Conservation (phyloP, 2,329 filamentous ascomycete genomes). For the Colletotrichum lini region DNA sequence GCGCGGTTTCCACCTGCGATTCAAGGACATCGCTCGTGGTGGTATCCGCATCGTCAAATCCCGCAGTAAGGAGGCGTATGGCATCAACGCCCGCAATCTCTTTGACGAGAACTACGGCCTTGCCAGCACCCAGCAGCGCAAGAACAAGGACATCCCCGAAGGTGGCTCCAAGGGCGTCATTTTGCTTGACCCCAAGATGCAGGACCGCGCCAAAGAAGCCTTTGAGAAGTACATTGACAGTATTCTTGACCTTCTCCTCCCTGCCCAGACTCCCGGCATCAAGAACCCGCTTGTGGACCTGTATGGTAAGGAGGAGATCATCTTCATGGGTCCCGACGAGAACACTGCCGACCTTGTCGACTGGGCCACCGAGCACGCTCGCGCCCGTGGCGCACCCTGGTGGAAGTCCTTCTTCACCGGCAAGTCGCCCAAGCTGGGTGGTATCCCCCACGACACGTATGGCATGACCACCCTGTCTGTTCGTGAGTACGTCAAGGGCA, state of each 20-base stretch:
- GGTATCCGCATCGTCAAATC: slow-evolving; percentile 99
- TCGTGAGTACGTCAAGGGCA: slow-evolving; percentile 94
- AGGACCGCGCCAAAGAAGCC: slow-evolving; percentile 91
- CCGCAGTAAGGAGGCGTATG: slow-evolving; percentile 93
- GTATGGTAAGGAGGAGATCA: slow-evolving; percentile 94
- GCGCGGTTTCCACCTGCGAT: slow-evolving; percentile 95
- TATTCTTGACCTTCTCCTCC: slow-evolving; percentile 93
- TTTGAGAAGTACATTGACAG: slow-evolving; percentile 99
- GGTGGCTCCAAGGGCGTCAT: slow-evolving; percentile 99
- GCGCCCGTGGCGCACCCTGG: slow-evolving; percentile 89
- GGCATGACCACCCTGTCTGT: slow-evolving; percentile 99
- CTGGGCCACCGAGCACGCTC: slow-evolving; percentile 98
- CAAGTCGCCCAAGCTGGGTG: slow-evolving; percentile 95
- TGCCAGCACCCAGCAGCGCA: slow-evolving; percentile 97
- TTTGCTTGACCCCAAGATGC: slow-evolving; percentile 91
- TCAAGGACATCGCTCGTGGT: slow-evolving; percentile 96
- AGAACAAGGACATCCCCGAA: slow-evolving; percentile 99
- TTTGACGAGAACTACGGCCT: slow-evolving; percentile 99
- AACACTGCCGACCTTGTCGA: slow-evolving; percentile 98
- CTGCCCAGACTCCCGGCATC: slow-evolving; percentile 92
- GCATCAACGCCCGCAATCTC: slow-evolving; percentile 94
- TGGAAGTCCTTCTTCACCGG: slow-evolving; percentile 99
- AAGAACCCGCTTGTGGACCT: slow-evolving; percentile 98
- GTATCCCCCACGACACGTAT: slow-evolving; percentile 95
- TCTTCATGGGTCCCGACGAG: slow-evolving; percentile 99